Conservation (phyloP, 495 filamentous ascomycete species). For the Penicillium atrosanguineum region DNA sequence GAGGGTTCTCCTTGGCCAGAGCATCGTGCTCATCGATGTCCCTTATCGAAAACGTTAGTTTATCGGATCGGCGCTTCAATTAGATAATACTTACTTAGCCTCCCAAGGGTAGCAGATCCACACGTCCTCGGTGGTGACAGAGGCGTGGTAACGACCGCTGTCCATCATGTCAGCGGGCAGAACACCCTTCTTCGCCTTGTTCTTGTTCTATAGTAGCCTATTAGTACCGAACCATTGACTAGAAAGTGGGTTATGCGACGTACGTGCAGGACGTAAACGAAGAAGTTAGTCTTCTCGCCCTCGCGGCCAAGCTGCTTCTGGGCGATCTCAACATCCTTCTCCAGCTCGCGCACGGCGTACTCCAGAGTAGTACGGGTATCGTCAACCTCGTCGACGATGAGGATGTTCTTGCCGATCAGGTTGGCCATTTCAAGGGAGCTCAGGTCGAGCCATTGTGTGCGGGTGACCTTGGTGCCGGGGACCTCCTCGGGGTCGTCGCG, state of each 20-base stretch:
- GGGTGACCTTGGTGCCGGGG: conserved; percentile 88
- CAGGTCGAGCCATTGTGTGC: conserved; percentile 97
- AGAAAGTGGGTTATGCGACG: conserved; percentile 31
- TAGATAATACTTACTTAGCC: conserved; percentile 60
- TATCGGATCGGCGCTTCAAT: neutral
- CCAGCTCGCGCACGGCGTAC: conserved; percentile 91
- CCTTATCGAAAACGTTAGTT: conserved; percentile 39
- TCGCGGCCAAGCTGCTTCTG: conserved; percentile 64
- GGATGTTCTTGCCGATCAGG: conserved; percentile 92
- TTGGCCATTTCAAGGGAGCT: conserved; percentile 84
- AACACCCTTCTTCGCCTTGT: conserved; percentile 88
- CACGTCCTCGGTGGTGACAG: conserved; percentile 81
- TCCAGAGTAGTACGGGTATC: conserved; percentile 96
- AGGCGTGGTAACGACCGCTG: conserved; percentile 75
- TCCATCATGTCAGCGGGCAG: conserved; percentile 79
- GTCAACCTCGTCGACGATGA: conserved; percentile 99
- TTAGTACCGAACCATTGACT: neutral
- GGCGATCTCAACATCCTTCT: conserved; percentile 91
- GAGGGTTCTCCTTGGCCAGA: conserved; percentile 56
- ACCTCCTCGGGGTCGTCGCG: conserved; percentile 61
- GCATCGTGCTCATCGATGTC: conserved; percentile 93
- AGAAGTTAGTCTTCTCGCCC: conserved; percentile 78
- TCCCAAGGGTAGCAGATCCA: conserved; percentile 99
- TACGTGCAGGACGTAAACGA: conserved; percentile 93
- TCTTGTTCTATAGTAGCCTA: conserved; percentile 70